These are phyloP conservation scores for Populus alba DNA, from an alignment of 345 rosid species.

Conservation along the genomic window DNA sequence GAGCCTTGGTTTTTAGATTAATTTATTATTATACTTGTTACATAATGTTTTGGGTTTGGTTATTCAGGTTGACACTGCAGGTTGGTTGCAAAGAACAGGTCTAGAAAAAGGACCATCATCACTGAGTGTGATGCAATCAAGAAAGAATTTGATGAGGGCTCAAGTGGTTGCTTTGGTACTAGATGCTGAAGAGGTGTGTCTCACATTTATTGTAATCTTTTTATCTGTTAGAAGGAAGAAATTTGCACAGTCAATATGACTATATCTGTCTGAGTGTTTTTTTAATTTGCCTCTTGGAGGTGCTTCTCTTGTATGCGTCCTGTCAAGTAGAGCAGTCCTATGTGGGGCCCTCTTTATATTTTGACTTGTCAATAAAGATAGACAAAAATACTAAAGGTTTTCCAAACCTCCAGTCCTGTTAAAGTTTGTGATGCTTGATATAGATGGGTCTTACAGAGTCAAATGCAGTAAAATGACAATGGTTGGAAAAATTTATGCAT, in stretches of 20 bases:
- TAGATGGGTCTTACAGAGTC: neutral
- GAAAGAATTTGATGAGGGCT: constrained; percentile 93
- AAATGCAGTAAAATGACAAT: neutral
- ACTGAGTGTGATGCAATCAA: constrained; percentile 86
- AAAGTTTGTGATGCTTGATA: neutral
- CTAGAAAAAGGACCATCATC: constrained; percentile 89
- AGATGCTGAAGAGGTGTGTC: constrained; percentile 86
- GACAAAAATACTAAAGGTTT: no score
- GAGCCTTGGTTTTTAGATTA: neutral
- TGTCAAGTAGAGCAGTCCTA: no score
- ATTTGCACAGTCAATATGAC: no score
- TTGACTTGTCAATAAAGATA: no score
- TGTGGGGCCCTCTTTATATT: no score
- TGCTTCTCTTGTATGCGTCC: no score
- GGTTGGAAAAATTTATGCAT: neutral
- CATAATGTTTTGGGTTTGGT: neutral
- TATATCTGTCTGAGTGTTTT: no score
- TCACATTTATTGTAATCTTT: neutral
- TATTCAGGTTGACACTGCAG: constrained; percentile 90
- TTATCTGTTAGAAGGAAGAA: neutral
- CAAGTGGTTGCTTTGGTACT: constrained; percentile 90
- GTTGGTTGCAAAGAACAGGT: constrained; percentile 90
- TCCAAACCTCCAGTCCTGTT: neutral
- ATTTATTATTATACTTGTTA: neutral
- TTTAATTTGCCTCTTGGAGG: no score